Percentiles rank a stretch among this genome's conserved stretches.
Conservation (phyloP, 1,284 basidiomycete genomes). For the Inonotus obliquus region DNA sequence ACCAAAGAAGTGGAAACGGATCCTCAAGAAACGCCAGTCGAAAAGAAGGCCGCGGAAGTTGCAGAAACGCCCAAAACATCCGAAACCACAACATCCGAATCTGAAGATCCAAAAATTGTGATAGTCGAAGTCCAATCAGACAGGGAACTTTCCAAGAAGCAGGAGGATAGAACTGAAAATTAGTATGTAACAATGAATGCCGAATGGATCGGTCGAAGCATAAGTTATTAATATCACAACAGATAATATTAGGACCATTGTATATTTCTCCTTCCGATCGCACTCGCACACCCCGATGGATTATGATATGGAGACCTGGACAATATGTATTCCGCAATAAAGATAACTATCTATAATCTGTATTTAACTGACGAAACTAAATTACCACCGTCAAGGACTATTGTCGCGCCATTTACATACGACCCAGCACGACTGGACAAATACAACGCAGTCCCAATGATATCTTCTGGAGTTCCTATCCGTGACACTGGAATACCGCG, state of each 20-base stretch:
- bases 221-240: neutral
- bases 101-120: neutral
- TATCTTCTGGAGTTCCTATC: conserved; percentile 60
- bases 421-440: conserved; percentile 55
- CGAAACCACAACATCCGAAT: neutral
- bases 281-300: neutral
- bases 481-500: conserved; percentile 46
- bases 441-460: conserved; percentile 59
- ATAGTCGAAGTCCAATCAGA: neutral
- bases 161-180: neutral
- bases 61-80: neutral
- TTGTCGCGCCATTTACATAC: conserved; percentile 61
- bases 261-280: neutral
- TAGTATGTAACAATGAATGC: neutral
- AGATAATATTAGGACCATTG: neutral
- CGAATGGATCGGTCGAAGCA: neutral
- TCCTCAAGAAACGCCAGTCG: neutral
- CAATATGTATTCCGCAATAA: no score
- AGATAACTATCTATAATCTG: conserved; percentile 4
- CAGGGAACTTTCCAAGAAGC: neutral
- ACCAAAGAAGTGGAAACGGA: conserved; percentile 1
- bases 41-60: neutral
- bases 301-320: no score
- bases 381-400: conserved; percentile 55
- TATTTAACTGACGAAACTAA: conserved; percentile 27